Evolutionary conservation across 2,329 filamentous ascomycete genomes (phyloP), one percentile per base, ranked within the genome.

Genomic region (Cercospora beticola): DNA sequence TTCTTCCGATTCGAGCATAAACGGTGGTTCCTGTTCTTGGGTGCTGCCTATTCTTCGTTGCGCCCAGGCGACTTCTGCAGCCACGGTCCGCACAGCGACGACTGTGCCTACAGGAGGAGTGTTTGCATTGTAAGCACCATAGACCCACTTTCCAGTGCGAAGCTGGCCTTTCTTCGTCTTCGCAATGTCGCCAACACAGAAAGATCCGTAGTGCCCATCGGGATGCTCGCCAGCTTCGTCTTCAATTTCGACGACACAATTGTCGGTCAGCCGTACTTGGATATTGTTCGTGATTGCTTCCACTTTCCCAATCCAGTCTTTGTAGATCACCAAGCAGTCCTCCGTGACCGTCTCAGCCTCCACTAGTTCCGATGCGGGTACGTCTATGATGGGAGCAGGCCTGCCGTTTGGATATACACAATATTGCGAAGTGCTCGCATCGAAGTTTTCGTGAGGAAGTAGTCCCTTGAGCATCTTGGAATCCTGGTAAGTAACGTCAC

Each of bases 281-380:
- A 88, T 79, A 62, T 85, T 82, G 59, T 85, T 81, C 31, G 81
- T 79, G 56, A 85, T 79, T 2, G 83, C 80, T 62, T 84, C 81
- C 4, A 89, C 82, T 10, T 83, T 77, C 1, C 87, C 87, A 4
- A 89, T 75, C 84, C 86, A 88, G 71, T 86, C 82, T 18, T 83
- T 79, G 74, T 85, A 86, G 12, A 88, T 79, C 23, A 88, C 79
- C 33, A 85, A 79, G 63, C 86, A 84, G 4, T 85, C 85, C 68
- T 84, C 82, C 5, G 79, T 74, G 69, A 82, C 84, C 78, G 67
- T 62, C 18, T 75, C 74, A 9, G 73, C 70, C 18, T 73, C 72
- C 31, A 69, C 65, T 10, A 80, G 63, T 64, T 79, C 78, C 3
- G 68, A 72, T 1, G 75, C 74, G n/a, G 77, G 75, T 4, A 80